Evolutionary conservation across 1,284 basidiomycete species (phyloP).

Genomic region (Anthracocystis panici-leucophaei): DNA sequence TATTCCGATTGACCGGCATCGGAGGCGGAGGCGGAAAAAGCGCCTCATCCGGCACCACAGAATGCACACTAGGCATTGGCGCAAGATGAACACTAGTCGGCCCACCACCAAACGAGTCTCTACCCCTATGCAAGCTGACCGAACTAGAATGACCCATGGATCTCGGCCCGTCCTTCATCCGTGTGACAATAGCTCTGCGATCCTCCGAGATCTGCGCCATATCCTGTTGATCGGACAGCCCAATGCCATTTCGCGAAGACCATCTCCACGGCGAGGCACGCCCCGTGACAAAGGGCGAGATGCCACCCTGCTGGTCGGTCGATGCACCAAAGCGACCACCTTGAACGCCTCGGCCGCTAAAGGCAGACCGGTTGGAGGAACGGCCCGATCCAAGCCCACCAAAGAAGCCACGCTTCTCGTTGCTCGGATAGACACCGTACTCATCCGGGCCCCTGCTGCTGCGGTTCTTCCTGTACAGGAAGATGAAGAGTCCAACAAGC

Average conservation of each 20-base stretch:
- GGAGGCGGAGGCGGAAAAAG: slow-evolving; percentile 52
- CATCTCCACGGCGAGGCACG: slow-evolving; percentile 31
- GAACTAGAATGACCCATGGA: slow-evolving; percentile 39
- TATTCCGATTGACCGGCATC: slow-evolving; percentile 18
- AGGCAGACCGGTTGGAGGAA: slow-evolving; percentile 14
- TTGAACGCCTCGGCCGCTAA: slow-evolving; percentile 2
- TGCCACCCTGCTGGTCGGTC: slow-evolving; percentile 36
- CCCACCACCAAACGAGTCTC: slow-evolving; percentile 34
- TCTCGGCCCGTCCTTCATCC: slow-evolving; percentile 22
- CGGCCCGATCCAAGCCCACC: slow-evolving; percentile 24
- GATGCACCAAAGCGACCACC: slow-evolving; percentile 24
- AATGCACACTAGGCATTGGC: slow-evolving; percentile 35
- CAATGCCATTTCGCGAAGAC: slow-evolving; percentile 14
- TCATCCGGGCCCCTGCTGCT: slow-evolving; percentile 32
- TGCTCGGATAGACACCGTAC: slow-evolving; percentile 34
- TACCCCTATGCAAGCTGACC: slow-evolving; percentile 35
- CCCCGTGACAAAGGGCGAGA: slow-evolving; percentile 41
- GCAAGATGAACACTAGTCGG: slow-evolving; percentile 11
- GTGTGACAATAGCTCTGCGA: slow-evolving; percentile 20
- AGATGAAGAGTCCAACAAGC: slow-evolving; percentile 16
- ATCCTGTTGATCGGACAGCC: slow-evolving; percentile 22
- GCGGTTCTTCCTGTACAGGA: slow-evolving; percentile 15
- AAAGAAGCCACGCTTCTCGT: slow-evolving; percentile 38
- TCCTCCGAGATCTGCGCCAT: slow-evolving; percentile 11
- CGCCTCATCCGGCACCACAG: slow-evolving; percentile 48